Percentiles rank a stretch among this genome's conserved stretches.
Evolutionary conservation across 2,329 filamentous ascomycete genomes (phyloP).

Genomic region (Polytolypa hystricis): DNA sequence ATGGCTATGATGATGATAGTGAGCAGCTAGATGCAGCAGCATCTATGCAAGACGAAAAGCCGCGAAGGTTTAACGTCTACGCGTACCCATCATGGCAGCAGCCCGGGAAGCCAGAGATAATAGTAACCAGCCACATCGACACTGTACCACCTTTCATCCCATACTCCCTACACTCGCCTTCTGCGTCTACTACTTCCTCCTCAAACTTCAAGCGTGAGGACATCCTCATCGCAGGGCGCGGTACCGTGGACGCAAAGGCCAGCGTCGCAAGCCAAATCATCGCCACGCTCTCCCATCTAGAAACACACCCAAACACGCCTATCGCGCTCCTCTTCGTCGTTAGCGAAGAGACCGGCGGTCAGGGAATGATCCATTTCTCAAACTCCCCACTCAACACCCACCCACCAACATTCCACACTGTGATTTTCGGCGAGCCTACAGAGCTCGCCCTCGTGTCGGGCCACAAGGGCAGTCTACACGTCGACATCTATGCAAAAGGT

Average conservation of each 20-base stretch:
- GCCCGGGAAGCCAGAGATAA: slow-evolving; percentile 21
- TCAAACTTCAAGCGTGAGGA: slow-evolving; percentile 15
- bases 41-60: too few relatives aligned
- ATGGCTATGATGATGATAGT: slow-evolving; percentile 10
- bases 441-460: slow-evolving; percentile 78
- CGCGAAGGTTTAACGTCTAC: slow-evolving; percentile 65
- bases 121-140: slow-evolving; percentile 67
- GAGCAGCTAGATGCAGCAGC: slow-evolving; percentile 23
- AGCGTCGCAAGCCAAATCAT: slow-evolving; percentile 35
- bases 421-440: slow-evolving; percentile 89
- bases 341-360: slow-evolving; percentile 70
- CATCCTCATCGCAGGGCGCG: slow-evolving; percentile 33
- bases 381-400: slow-evolving; percentile 37
- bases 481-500: slow-evolving; percentile 57
- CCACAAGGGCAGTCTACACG: slow-evolving; percentile 74
- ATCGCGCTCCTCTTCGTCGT: slow-evolving; percentile 54
- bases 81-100: slow-evolving; percentile 40
- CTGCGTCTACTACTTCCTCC: slow-evolving; percentile 8
- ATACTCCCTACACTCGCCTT: slow-evolving; percentile 41
- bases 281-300: slow-evolving; percentile 36
- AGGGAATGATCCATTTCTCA: slow-evolving; percentile 58
- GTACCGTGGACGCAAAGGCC: slow-evolving; percentile 37
- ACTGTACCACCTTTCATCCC: slow-evolving; percentile 44
- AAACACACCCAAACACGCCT: slow-evolving; percentile 26
- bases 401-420: slow-evolving; percentile 47